phyloP scores from a whole-genome alignment of 148 eudicot species.

The Fagopyrum tataricum region DNA sequence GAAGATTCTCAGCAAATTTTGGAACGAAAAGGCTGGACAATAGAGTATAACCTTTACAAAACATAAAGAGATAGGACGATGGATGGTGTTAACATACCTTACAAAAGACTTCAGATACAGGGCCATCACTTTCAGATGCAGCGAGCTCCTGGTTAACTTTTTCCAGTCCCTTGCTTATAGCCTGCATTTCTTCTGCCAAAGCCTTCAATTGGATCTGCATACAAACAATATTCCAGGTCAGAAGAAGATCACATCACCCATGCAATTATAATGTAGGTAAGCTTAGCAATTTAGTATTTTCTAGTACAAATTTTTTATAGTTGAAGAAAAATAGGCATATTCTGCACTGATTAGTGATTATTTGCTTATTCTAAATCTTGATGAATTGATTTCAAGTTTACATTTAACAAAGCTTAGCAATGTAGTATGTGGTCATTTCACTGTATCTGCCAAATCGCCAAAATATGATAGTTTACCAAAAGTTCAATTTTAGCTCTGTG shows the following conservation, averaged over 20 bases:
- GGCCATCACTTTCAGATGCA: constrained; percentile 90
- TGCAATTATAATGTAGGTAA: neutral
- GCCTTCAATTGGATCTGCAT: constrained; percentile 93
- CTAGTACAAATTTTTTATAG: neutral
- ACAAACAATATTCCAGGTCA: constrained; percentile 9
- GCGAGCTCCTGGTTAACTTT: constrained; percentile 77
- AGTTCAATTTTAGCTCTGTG: neutral
- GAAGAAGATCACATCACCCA: neutral
- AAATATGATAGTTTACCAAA: neutral
- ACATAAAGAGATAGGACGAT: neutral
- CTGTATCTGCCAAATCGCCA: neutral
- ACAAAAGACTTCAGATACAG: constrained; percentile 71
- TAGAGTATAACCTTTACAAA: neutral
- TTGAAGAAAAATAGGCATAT: neutral
- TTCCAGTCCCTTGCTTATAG: constrained; percentile 78
- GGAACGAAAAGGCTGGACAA: neutral
- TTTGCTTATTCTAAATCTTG: neutral
- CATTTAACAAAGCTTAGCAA: neutral
- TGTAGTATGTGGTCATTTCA: neutral
- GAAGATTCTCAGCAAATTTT: neutral
- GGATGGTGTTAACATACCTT: constrained; percentile 37
- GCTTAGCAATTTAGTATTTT: neutral
- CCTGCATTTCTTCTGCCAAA: constrained; percentile 98
- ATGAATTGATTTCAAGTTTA: neutral
- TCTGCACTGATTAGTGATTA: neutral